phyloP scores from a whole-genome alignment of 2,329 filamentous ascomycete genomes.

The Emergomyces pasteurianus region DNA sequence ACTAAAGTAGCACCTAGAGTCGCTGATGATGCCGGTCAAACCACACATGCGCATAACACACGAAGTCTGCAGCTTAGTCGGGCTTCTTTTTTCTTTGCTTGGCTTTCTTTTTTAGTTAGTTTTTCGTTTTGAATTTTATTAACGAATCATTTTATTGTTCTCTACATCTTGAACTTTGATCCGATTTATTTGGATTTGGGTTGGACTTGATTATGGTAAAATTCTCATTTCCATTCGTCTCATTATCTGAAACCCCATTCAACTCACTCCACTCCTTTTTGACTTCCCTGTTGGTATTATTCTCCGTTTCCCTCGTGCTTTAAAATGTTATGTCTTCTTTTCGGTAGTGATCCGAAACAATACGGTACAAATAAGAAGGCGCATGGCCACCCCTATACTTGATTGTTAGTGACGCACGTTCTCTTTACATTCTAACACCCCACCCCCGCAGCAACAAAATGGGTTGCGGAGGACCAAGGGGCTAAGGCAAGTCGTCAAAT shows the following conservation, averaged over 20 bases:
- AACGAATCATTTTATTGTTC: not conserved
- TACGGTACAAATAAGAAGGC: constrained; percentile 52
- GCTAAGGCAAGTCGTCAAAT: not conserved
- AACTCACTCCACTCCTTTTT: not conserved
- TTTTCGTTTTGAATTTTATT: not conserved
- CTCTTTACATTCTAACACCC: not conserved
- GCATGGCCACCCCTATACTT: constrained; percentile 46
- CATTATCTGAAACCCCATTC: not conserved
- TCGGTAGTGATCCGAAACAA: constrained; percentile 54
- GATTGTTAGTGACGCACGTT: constrained; percentile 9
- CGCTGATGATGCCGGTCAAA: not conserved
- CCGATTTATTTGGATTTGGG: not conserved
- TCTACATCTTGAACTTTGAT: not conserved
- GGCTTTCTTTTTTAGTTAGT: not conserved
- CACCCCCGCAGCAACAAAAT: not conserved
- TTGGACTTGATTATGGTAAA: not conserved
- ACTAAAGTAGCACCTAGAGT: not conserved
- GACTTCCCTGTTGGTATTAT: not conserved
- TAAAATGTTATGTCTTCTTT: constrained; percentile 47
- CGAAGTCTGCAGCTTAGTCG: not conserved
- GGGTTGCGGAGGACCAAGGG: not conserved
- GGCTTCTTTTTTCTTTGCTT: not conserved
- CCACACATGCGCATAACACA: not conserved
- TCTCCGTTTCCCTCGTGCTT: constrained; percentile 2
- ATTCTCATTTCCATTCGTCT: not conserved